Evolutionary conservation across 139 green algal genomes (phyloP).

Genomic region (Picochlorum sp.): DNA sequence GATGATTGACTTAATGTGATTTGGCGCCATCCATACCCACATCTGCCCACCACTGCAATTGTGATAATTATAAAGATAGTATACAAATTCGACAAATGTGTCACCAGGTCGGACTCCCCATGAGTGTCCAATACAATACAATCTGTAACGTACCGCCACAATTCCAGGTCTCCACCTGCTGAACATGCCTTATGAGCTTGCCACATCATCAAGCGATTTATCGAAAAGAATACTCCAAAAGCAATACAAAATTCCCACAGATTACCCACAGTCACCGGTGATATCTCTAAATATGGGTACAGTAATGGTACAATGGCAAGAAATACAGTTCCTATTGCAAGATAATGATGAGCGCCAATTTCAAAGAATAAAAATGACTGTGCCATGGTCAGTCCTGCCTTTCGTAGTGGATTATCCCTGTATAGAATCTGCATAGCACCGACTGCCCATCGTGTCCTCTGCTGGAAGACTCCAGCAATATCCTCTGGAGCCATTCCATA

Average conservation of each 20-base stretch:
- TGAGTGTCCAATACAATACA: background rate
- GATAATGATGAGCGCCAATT: background rate
- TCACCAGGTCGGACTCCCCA: too few species aligned
- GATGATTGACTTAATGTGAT: background rate
- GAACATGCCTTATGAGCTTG: background rate
- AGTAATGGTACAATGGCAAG: background rate
- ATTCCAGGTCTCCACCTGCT: background rate
- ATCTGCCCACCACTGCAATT: background rate
- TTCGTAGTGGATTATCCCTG: background rate
- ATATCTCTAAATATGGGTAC: background rate
- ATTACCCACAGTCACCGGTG: background rate
- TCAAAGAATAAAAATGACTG: conserved; percentile 1
- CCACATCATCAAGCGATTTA: background rate
- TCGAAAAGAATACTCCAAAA: background rate
- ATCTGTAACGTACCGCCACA: background rate
- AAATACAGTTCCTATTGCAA: background rate
- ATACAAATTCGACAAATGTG: too few species aligned
- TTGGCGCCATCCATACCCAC: background rate
- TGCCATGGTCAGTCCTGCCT: background rate
- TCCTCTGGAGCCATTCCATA: background rate
- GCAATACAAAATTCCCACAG: background rate
- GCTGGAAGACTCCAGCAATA: background rate
- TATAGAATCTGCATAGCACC: background rate
- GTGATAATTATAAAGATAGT: too few species aligned
- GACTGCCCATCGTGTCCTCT: background rate